These are phyloP conservation scores for Ustilago cynodontis DNA, from an alignment of 1,284 basidiomycete species.

Conservation along the genomic window DNA sequence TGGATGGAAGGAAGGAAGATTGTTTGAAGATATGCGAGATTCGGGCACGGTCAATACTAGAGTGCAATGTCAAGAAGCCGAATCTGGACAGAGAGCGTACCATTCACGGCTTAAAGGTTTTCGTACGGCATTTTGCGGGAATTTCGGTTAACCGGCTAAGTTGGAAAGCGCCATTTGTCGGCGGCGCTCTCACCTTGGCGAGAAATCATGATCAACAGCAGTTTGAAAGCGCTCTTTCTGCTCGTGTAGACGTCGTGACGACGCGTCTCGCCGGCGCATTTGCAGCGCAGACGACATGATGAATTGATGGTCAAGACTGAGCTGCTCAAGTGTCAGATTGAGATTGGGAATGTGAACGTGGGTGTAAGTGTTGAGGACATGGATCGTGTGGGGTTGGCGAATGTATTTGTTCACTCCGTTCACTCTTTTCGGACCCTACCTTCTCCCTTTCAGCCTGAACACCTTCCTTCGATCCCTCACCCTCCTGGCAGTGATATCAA, in stretches of 20 bases:
- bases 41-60: not conserved
- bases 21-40: not conserved
- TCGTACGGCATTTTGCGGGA: conserved; percentile 21
- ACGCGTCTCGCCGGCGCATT: conserved; percentile 17
- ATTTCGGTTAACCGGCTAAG: conserved; percentile 31
- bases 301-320: too few species aligned
- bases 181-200: too few species aligned
- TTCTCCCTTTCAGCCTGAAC: too few species aligned
- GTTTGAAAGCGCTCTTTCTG: conserved; percentile 19
- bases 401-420: not conserved
- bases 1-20: conserved; percentile 8
- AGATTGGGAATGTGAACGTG: not conserved
- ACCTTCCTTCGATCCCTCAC: not conserved
- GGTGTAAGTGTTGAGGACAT: conserved; percentile 1
- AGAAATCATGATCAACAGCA: not conserved
- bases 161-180: not conserved
- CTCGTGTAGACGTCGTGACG: not conserved
- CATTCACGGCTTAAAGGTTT: not conserved
- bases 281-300: not conserved
- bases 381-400: conserved; percentile 33
- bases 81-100: conserved; percentile 1
- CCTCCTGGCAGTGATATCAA: not conserved
- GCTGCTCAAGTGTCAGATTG: not conserved
- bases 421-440: not conserved
- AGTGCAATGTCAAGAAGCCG: not conserved